A percentile compares a stretch with the other conserved stretches of the same genome.
Evolutionary conservation across 306 rosid genomes (phyloP).

Genomic region (Bauhinia variegata): DNA sequence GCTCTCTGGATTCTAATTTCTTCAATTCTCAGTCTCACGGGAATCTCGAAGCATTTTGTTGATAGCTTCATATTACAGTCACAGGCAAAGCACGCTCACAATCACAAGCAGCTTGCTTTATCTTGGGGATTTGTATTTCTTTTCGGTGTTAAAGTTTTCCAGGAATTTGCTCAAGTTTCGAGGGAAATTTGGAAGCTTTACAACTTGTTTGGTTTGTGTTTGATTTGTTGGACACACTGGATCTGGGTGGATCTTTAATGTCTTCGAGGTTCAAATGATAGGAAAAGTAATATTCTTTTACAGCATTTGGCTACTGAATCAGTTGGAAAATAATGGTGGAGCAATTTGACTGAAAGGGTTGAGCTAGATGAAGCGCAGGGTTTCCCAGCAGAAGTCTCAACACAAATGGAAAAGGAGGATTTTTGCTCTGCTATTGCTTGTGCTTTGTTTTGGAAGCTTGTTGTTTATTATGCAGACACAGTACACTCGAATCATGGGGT

Average conservation of each 20-base stretch:
- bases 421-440: slow-evolving; percentile 49
- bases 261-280: slow-evolving; percentile 33
- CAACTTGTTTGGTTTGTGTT: background rate
- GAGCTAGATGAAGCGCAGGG: slow-evolving; percentile 75
- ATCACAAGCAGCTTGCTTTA: slow-evolving; percentile 42
- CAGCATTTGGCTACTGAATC: slow-evolving; percentile 29
- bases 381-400: slow-evolving; percentile 60
- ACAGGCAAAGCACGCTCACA: no score
- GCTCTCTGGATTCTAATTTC: slow-evolving; percentile 14
- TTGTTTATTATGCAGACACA: slow-evolving; percentile 69
- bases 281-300: slow-evolving; percentile 31
- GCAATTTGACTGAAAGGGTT: slow-evolving; percentile 36
- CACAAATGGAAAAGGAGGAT: slow-evolving; percentile 81
- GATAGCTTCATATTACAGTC: slow-evolving; percentile 11
- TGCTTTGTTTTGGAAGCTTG: slow-evolving; percentile 73
- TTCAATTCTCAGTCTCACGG: slow-evolving; percentile 32
- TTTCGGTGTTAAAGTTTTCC: slow-evolving; percentile 22
- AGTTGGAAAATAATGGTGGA: slow-evolving; percentile 51
- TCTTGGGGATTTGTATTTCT: slow-evolving; percentile 17
- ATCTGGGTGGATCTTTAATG: slow-evolving; percentile 53
- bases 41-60: slow-evolving; percentile 35
- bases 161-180: slow-evolving; percentile 17
- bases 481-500: slow-evolving; percentile 62
- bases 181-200: slow-evolving; percentile 11
- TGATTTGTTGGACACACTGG: slow-evolving; percentile 43